Base-by-base conservation (phyloP, 2,329 filamentous ascomycete species). In the Fusarium palustre region DNA sequence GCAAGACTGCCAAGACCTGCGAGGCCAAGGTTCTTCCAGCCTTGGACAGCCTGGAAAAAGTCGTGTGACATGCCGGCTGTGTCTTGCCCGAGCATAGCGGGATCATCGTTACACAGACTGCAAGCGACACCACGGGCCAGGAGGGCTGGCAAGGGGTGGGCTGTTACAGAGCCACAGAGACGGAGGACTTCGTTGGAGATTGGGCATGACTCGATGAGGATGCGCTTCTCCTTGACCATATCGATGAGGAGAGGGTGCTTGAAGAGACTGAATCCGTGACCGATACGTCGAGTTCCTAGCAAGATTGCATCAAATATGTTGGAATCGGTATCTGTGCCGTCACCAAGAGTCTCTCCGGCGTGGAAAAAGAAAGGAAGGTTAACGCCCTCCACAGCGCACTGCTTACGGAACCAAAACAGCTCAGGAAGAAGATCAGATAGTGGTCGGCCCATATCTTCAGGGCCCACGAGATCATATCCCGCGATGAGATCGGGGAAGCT, bases 291-390 rank as follows among this genome's bases (percentile, higher is more conserved):
- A 1, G 94, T 95, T 4, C 94, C 94, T 8, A 98, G 86, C 11
- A 97, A 82, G 16, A 98, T 86, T 1, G 94, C 94, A 77, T 97
- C 94, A 77, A 94, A 97, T 5, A 98, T 86, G 78, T 97, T 97
- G 65, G 81, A 75, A 75, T 97, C 94, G 0, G 91, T 91, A 22
- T 84, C 85, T 71, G 89, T 90, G 30, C 93, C 94, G 65, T 84
- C 81, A 25, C 93, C 93, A 1, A 97, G 87, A 34, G 90, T 93
- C 80, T 97, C 94, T 69, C 94, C 95, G 0, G 95, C 94, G 78
- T 97, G 94, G 82, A 98, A 97, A 83, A 97, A 97, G 83, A 97
- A 97, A 1, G 95, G 95, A 12, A 99, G 89, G 50, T 93, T 88
- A 38, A 97, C 87, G 4, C 87, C 88, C 74, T 93, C 90, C 75